Percentiles rank a stretch among this genome's conserved stretches.
Evolutionary conservation across 805 yeast species (phyloP).

Genomic region (Priceomyces melissophilus): DNA sequence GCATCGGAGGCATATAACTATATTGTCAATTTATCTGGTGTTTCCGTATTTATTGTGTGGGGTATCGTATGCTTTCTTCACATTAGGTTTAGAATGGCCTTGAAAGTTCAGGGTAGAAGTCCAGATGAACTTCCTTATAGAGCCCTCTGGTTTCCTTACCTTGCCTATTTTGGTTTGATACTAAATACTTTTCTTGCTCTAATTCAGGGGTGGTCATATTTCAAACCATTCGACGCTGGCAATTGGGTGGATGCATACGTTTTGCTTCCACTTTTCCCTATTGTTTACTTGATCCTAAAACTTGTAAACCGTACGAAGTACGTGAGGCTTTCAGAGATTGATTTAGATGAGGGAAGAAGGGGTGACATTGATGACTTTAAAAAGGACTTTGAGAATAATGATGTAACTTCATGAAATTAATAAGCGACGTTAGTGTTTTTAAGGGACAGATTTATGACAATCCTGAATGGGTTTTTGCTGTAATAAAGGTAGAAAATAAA

Average conservation of each 20-base stretch:
- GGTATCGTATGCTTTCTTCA: slow-evolving; percentile 56
- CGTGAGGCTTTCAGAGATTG: slow-evolving; percentile 42
- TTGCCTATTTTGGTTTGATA: slow-evolving; percentile 47
- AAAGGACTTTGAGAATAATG: background rate
- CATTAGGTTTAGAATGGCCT: slow-evolving; percentile 49
- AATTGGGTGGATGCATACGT: slow-evolving; percentile 57
- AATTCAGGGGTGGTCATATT: slow-evolving; percentile 65
- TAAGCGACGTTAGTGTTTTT: too few species aligned
- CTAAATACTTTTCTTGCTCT: slow-evolving; percentile 52
- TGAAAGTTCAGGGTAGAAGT: slow-evolving; percentile 36
- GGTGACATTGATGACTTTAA: slow-evolving; percentile 22
- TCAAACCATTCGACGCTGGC: slow-evolving; percentile 51
- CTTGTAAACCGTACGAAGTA: slow-evolving; percentile 38
- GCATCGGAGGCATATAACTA: slow-evolving; percentile 54
- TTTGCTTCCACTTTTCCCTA: slow-evolving; percentile 53
- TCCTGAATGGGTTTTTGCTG: too few species aligned
- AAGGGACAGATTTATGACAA: too few species aligned
- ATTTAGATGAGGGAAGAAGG: slow-evolving; percentile 51
- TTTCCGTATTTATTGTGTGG: slow-evolving; percentile 68
- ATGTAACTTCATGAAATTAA: too few species aligned
- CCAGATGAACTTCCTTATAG: slow-evolving; percentile 32
- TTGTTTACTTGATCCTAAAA: slow-evolving; percentile 38
- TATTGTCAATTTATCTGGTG: slow-evolving; percentile 53
- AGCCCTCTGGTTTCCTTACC: slow-evolving; percentile 46
- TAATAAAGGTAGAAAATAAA: too few species aligned